Percentiles rank a stretch among this genome's conserved stretches.
phyloP scores from a whole-genome alignment of 306 rosid genomes.

The Vicia faba region DNA sequence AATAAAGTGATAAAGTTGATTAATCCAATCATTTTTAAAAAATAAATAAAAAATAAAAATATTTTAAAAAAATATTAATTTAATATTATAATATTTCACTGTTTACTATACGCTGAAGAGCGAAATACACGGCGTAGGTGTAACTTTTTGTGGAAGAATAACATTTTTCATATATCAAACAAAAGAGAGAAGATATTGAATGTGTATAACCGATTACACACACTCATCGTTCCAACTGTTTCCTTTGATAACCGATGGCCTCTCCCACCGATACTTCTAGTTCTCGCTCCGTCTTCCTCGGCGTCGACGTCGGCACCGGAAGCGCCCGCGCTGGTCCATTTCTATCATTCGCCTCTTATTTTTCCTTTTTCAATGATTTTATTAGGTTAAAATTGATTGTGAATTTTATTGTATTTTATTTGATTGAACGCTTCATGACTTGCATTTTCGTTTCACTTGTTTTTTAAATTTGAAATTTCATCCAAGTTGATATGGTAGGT shows the following conservation, averaged over 20 bases:
- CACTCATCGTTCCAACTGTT: conserved; percentile 38
- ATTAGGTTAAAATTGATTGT: background rate
- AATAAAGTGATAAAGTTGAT: too few species aligned
- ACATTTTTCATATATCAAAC: background rate
- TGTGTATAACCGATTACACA: conserved; percentile 35
- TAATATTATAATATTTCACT: too few species aligned
- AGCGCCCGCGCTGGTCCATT: conserved; percentile 91
- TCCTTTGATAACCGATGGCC: conserved; percentile 53
- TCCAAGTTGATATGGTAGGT: background rate
- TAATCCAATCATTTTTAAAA: too few species aligned
- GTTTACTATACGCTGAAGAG: too few species aligned
- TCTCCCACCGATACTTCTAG: conserved; percentile 37
- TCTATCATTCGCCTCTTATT: background rate
- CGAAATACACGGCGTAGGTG: too few species aligned
- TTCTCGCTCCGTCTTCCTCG: conserved; percentile 67
- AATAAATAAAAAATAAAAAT: too few species aligned
- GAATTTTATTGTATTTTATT: background rate
- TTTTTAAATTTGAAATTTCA: background rate
- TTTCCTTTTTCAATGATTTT: background rate
- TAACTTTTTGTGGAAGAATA: too few species aligned
- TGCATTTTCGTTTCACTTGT: background rate
- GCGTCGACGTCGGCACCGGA: conserved; percentile 94
- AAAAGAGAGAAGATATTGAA: conserved; percentile 14
- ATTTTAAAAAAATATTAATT: too few species aligned
- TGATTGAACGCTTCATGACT: background rate